phyloP scores from a whole-genome alignment of 2,329 filamentous ascomycete species.

The Aphanocladium album region DNA sequence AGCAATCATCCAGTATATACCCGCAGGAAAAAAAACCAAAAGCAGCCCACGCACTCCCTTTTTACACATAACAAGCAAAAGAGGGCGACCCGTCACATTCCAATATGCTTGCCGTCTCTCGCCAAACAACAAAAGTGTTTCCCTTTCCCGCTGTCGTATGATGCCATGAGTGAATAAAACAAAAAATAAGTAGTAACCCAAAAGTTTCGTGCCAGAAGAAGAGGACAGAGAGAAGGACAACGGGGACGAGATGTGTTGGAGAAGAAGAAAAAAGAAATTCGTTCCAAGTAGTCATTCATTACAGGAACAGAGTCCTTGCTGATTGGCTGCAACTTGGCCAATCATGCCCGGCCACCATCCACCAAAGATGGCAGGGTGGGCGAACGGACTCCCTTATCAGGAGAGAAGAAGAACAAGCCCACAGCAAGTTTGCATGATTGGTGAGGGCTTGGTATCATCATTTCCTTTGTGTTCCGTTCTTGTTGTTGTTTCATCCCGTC shows the following conservation, averaged over 20 bases:
- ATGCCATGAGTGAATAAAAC: conserved; percentile 7
- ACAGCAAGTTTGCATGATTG: not conserved
- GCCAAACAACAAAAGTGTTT: not conserved
- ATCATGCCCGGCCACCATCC: too few relatives aligned
- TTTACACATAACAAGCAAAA: not conserved
- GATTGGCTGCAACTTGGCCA: not conserved
- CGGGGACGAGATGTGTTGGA: not conserved
- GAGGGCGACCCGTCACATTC: conserved; percentile 13
- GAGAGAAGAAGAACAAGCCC: not conserved
- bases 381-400: not conserved
- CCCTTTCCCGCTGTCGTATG: conserved; percentile 1
- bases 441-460: not conserved
- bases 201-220: not conserved
- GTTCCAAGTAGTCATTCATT: conserved; percentile 34
- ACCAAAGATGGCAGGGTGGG: too few relatives aligned
- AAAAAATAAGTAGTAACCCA: conserved; percentile 1
- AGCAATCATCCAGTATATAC: not conserved
- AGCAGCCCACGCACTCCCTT: conserved; percentile 2
- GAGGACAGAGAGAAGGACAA: not conserved
- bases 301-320: conserved; percentile 23
- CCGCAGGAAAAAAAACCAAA: conserved; percentile 6
- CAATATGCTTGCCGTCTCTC: not conserved
- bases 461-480: conserved; percentile 8
- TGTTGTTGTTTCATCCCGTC: conserved; percentile 17
- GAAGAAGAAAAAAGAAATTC: conserved; percentile 31